Percentiles rank a stretch among this genome's conserved stretches.
These are phyloP conservation scores for Cicer pinnatifidum DNA, from an alignment of 306 rosid genomes.

Conservation along the genomic window DNA sequence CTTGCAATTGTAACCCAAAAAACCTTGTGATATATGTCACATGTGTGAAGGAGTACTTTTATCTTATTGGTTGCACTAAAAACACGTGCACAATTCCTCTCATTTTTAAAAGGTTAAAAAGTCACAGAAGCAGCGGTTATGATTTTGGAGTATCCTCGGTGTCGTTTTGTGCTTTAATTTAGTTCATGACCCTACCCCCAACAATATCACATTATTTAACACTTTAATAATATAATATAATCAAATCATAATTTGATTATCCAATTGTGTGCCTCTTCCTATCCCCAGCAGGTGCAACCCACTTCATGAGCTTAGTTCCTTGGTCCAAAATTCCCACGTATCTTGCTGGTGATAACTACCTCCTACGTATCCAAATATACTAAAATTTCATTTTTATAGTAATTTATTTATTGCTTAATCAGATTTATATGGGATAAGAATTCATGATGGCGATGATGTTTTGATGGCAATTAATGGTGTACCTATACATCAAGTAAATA, in stretches of 20 bases:
- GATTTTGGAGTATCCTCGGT: neutral
- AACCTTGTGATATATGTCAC: too few relatives aligned
- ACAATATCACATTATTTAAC: slow-evolving; percentile 34
- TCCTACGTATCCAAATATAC: slow-evolving; percentile 7
- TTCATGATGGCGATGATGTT: too few relatives aligned
- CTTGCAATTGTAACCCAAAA: neutral
- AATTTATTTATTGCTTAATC: too few relatives aligned
- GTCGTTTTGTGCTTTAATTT: slow-evolving; percentile 36
- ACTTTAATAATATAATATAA: neutral
- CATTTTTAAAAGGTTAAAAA: neutral
- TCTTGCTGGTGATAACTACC: neutral
- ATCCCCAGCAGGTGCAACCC: slow-evolving; percentile 16
- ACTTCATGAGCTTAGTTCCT: neutral
- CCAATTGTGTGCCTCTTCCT: neutral
- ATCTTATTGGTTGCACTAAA: slow-evolving; percentile 34
- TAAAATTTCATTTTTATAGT: neutral
- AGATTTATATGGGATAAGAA: too few relatives aligned
- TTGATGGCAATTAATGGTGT: too few relatives aligned
- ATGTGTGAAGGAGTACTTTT: neutral
- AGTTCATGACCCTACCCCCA: slow-evolving; percentile 18
- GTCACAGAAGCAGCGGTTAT: neutral
- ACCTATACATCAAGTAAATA: too few relatives aligned
- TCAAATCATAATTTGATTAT: neutral
- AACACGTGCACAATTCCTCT: slow-evolving; percentile 44
- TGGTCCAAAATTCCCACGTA: neutral